These are phyloP conservation scores for Phaeoacremonium minimum DNA, from an alignment of 2,329 filamentous ascomycete species.

Conservation along the genomic window DNA sequence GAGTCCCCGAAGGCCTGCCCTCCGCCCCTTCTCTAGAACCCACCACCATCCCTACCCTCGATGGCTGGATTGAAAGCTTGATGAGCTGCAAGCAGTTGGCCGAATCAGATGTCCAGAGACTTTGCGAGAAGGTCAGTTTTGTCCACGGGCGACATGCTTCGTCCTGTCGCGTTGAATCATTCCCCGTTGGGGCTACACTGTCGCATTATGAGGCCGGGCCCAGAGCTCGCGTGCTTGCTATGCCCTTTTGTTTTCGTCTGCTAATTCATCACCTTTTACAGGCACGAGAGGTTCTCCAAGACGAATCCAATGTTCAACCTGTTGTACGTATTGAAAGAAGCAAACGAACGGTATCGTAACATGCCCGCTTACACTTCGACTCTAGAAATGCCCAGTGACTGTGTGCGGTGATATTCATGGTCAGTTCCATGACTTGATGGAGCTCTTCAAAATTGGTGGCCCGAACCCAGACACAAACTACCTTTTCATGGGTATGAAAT, in stretches of 20 bases:
- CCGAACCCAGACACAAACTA: constrained; percentile 99
- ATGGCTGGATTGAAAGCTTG: constrained; percentile 97
- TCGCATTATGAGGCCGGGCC: too few relatives aligned
- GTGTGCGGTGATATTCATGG: constrained; percentile 99
- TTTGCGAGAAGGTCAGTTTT: constrained; percentile 89
- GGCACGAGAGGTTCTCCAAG: constrained; percentile 94
- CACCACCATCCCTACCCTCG: constrained; percentile 84
- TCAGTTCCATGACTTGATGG: constrained; percentile 98
- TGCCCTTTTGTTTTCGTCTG: too few relatives aligned
- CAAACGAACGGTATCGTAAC: too few relatives aligned
- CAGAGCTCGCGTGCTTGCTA: too few relatives aligned
- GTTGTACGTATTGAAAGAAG: constrained; percentile 74
- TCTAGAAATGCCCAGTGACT: constrained; percentile 96
- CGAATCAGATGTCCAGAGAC: constrained; percentile 88
- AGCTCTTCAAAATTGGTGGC: constrained; percentile 98
- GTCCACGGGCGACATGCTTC: too few relatives aligned
- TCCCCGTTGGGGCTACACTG: too few relatives aligned
- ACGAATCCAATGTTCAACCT: constrained; percentile 98
- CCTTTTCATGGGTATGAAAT: constrained; percentile 85
- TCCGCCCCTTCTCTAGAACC: constrained; percentile 68
- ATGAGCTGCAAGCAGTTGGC: constrained; percentile 98
- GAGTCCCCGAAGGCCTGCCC: constrained; percentile 75
- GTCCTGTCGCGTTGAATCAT: too few relatives aligned
- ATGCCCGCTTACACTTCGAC: constrained; percentile 22
- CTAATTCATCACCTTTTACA: constrained; percentile 28